phyloP scores from a whole-genome alignment of 2,329 filamentous ascomycete genomes.

The Colletotrichum navitas region DNA sequence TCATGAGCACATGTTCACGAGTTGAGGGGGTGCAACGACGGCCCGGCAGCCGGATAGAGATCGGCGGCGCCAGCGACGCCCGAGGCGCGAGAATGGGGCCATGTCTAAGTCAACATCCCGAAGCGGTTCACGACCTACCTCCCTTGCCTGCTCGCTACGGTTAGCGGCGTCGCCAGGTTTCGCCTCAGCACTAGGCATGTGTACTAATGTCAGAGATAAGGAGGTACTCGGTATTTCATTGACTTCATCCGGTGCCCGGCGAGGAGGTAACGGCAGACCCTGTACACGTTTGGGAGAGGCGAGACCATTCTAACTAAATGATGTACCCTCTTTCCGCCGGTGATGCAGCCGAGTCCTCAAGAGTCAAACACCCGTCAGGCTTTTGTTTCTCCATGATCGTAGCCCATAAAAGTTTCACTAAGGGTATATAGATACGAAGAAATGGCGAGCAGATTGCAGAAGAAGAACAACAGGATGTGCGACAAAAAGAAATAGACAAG shows the following conservation, averaged over 20 bases:
- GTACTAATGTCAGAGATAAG: slow-evolving; percentile 7
- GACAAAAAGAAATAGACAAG: slow-evolving; percentile 17
- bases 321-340: slow-evolving; percentile 20
- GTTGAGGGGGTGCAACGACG: slow-evolving; percentile 1
- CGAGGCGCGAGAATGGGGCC: slow-evolving; percentile 24
- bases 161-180: not conserved
- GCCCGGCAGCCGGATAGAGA: slow-evolving; percentile 28
- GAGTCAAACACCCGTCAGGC: slow-evolving; percentile 3
- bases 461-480: slow-evolving; percentile 2
- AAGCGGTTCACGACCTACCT: not conserved
- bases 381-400: slow-evolving; percentile 34
- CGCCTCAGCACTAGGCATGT: not conserved
- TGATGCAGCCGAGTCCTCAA: slow-evolving; percentile 20
- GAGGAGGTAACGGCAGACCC: slow-evolving; percentile 28
- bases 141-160: not conserved
- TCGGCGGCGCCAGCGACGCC: slow-evolving; percentile 21
- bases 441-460: slow-evolving; percentile 11
- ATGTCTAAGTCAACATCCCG: slow-evolving; percentile 27
- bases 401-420: slow-evolving; percentile 28
- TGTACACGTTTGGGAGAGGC: slow-evolving; percentile 7
- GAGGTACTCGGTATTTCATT: slow-evolving; percentile 27
- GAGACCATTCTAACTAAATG: slow-evolving; percentile 20
- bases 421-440: slow-evolving; percentile 40
- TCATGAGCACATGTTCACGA: not conserved
- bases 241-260: slow-evolving; percentile 23